phyloP scores from a whole-genome alignment of 345 rosid genomes.

The Aurinia saxatilis region DNA sequence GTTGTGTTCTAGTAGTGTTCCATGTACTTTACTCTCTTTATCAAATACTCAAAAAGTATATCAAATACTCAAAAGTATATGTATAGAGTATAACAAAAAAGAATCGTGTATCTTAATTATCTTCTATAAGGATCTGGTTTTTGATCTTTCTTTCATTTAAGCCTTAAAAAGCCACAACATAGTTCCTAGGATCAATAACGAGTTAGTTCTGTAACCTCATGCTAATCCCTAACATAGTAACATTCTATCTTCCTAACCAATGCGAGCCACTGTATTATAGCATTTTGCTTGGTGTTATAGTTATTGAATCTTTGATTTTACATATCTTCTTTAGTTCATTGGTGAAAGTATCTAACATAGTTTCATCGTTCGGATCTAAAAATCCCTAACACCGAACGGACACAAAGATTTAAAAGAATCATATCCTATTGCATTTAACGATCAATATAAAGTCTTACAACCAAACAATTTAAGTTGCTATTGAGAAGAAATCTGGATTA shows the following conservation, averaged over 20 bases:
- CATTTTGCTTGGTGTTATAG: neutral
- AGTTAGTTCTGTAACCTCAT: neutral
- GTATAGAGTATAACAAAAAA: constrained; percentile 11
- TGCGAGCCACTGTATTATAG: neutral
- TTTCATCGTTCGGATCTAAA: neutral
- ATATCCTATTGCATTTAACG: constrained; percentile 21
- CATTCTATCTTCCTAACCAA: neutral
- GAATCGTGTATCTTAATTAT: neutral
- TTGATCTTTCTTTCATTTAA: neutral
- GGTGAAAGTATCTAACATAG: neutral
- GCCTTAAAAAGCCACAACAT: neutral
- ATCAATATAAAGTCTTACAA: neutral
- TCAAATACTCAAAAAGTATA: neutral
- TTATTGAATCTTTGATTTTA: neutral
- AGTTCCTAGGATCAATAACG: neutral
- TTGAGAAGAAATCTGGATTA: neutral
- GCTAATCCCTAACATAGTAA: too few species aligned
- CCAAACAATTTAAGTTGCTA: constrained; percentile 1
- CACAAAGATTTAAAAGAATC: neutral
- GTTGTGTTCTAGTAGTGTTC: neutral
- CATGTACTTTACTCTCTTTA: constrained; percentile 11
- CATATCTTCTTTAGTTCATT: neutral
- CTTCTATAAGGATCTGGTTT: neutral
- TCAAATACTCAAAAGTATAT: neutral
- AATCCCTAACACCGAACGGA: neutral